Percentiles rank a stretch among this genome's conserved stretches.
phyloP scores from a whole-genome alignment of 805 yeast species.

The Brettanomyces nanus region DNA sequence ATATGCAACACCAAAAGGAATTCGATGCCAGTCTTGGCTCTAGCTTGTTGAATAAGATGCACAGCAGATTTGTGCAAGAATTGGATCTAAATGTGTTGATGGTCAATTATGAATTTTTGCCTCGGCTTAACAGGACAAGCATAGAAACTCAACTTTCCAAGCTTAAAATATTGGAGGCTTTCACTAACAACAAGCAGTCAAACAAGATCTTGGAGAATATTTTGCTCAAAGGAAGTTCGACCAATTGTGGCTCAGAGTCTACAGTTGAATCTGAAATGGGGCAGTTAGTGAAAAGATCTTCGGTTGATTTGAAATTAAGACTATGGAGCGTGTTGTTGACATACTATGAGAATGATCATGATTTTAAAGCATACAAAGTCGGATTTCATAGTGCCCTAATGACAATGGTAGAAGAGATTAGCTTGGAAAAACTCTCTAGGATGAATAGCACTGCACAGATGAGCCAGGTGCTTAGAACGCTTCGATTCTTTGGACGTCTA shows the following conservation, averaged over 20 bases:
- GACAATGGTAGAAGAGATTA: conserved; percentile 33
- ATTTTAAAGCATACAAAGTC: conserved; percentile 29
- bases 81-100: conserved; percentile 29
- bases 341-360: conserved; percentile 33
- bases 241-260: conserved; percentile 20
- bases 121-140: conserved; percentile 40
- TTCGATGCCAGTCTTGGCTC: conserved; percentile 28
- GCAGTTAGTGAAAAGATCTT: conserved; percentile 51
- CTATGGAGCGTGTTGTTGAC: conserved; percentile 69
- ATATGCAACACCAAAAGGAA: conserved; percentile 28
- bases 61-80: conserved; percentile 14
- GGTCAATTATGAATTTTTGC: conserved; percentile 54
- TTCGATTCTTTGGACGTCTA: conserved; percentile 49
- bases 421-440: conserved; percentile 16
- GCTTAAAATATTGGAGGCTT: conserved; percentile 58
- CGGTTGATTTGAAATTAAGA: conserved; percentile 58
- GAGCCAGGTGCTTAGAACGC: conserved; percentile 33
- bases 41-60: conserved; percentile 19
- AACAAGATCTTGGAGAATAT: conserved; percentile 19
- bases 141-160: conserved; percentile 61
- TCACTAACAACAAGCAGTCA: conserved; percentile 39
- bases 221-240: conserved; percentile 7
- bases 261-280: conserved; percentile 44
- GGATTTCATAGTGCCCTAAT: conserved; percentile 47
- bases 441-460: conserved; percentile 27